Conservation (phyloP, 176 grass and related monocot genomes). For the Aechmea fasciata region DNA sequence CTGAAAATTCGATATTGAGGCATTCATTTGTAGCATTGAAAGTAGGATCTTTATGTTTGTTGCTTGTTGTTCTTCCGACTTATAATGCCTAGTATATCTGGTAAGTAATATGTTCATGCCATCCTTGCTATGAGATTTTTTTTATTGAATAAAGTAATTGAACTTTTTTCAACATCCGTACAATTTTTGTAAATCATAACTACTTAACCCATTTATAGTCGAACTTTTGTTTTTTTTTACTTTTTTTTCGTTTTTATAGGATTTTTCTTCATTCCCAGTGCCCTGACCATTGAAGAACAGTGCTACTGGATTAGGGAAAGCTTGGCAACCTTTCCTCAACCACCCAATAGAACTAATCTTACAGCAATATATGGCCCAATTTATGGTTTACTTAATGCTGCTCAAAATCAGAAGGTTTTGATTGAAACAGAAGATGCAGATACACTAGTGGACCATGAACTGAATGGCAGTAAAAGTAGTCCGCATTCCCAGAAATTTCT, state of each 20-base stretch:
- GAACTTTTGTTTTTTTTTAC: constrained; percentile 9
- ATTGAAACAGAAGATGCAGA: constrained; percentile 31
- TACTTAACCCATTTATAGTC: background rate
- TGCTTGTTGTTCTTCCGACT: too few species aligned
- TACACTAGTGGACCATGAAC: constrained; percentile 9
- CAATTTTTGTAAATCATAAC: too few species aligned
- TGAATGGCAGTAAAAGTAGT: constrained; percentile 10
- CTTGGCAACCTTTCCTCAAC: constrained; percentile 70
- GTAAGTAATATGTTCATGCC: too few species aligned
- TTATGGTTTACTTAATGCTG: constrained; percentile 50
- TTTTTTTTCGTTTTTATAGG: constrained; percentile 30
- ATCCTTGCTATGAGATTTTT: too few species aligned
- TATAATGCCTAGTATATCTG: too few species aligned
- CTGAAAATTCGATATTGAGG: too few species aligned
- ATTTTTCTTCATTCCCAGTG: constrained; percentile 78
- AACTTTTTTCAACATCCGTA: too few species aligned
- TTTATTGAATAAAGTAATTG: too few species aligned
- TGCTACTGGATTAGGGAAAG: constrained; percentile 80
- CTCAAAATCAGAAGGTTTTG: constrained; percentile 43
- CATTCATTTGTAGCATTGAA: too few species aligned
- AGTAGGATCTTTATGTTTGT: too few species aligned
- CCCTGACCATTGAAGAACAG: constrained; percentile 53
- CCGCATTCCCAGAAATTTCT: constrained; percentile 12
- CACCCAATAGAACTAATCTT: constrained; percentile 82
- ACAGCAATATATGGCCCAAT: constrained; percentile 64